Evolutionary conservation across 495 filamentous ascomycete genomes (phyloP).

Genomic region (Parachaetomium inaequale): DNA sequence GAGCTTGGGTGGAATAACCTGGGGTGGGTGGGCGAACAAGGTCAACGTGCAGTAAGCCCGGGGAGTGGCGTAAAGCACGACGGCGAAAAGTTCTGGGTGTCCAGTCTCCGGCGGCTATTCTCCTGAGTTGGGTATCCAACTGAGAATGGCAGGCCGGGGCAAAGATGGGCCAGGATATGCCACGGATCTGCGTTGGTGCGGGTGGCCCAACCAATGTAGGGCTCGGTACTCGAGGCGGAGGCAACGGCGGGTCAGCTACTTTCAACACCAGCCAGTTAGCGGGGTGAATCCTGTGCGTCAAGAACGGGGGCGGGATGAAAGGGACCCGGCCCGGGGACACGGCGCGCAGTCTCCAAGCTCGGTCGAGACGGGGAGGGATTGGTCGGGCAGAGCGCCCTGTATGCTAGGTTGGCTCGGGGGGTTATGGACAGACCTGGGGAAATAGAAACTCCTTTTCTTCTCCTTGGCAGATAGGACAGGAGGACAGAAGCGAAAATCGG

Average conservation of each 20-base stretch:
- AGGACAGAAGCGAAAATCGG: neutral
- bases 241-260: constrained; percentile 4
- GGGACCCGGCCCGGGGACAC: neutral
- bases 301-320: constrained; percentile 11
- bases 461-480: neutral
- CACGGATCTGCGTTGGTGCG: constrained; percentile 18
- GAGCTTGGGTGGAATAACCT: neutral
- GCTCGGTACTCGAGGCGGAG: constrained; percentile 9
- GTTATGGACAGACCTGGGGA: neutral
- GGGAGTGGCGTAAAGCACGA: neutral
- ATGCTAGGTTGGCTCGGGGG: neutral
- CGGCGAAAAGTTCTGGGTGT: neutral
- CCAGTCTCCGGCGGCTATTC: neutral
- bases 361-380: neutral
- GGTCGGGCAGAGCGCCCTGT: neutral
- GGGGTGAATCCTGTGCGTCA: neutral
- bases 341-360: neutral
- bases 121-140: neutral
- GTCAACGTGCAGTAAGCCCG: neutral
- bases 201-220: constrained; percentile 13
- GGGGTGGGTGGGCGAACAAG: too few relatives aligned
- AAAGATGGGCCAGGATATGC: neutral
- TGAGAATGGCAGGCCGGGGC: neutral
- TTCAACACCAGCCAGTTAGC: neutral
- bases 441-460: neutral